Base-by-base conservation (phyloP, 2,329 filamentous ascomycete species). In the Fusarium sp. region DNA sequence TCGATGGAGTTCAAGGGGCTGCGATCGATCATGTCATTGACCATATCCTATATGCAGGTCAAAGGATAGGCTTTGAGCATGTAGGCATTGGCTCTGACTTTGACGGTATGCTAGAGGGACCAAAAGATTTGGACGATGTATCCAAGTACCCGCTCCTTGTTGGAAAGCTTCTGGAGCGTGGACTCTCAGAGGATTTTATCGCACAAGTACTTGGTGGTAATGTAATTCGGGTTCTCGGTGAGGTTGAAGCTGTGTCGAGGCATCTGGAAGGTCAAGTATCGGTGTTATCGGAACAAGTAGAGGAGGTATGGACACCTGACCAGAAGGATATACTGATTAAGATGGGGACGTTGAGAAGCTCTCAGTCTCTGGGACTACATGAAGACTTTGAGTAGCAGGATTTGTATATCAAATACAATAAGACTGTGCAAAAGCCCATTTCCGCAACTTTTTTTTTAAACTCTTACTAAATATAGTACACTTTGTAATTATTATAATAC, bases 11-110 rank as follows among this genome's bases (percentile, higher is more conserved):
- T 10, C 36, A 39, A 13, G 32, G 12, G 4, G 34, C 51, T 26
- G 24, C 22, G 8, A 28, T 38, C 12, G 51, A 54, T 22, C 45
- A 48, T 9, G 34, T 54, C 22, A 20, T 54, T 20, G 34, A 54
- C 20, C 34, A 54, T 28, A 39, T 54, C 13, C 12, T 26, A 15
- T 54, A 54, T 28, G 51, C 34, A 26, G 51, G 51, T 36, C 32
- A 39, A 36, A 36, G 34, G 17, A 54, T 54, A 26, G 51, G 51
- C 17, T 54, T 38, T n/a, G 5, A 39, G 12, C 51, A 54, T 39
- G n/a, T 54, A 20, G 51, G 51, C 8, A 38, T 54, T 36, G 51
- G 51, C 8, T 54, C 51, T 28, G 51, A 54, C 36, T 54, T 54
- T 39, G 51, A 39, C 8, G 51, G 51, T 20, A 54, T 54, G 51